Evolutionary conservation across 1,284 basidiomycete genomes (phyloP), one percentile per base, ranked within the genome.

Genomic region (Neolentinus lepideus): DNA sequence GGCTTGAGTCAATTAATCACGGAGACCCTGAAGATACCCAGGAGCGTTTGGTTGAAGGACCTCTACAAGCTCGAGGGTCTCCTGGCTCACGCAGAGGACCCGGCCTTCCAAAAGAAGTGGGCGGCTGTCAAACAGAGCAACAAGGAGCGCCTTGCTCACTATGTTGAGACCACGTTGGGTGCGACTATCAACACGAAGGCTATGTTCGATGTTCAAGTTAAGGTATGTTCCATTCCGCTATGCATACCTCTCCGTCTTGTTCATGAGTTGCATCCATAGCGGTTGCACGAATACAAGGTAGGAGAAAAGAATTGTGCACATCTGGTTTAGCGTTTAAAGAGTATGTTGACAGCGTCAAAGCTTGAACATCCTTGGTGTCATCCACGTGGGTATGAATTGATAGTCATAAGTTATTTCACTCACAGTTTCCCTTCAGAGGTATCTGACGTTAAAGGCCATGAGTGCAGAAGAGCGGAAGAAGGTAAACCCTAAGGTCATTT

Each of bases 141-240:
- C 77, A 95, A 95, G 76, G 80, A 90, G 67, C 81, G 88, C 51
- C 76, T 92, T 11, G 92, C 92, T 6, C 80, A 85, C 56, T 79
- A 92, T 63, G 83, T 96, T 26, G 79, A 92, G 70, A 70, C 70
- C 11, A 89, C 84, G 3, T 74, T 95, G 22, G 92, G 92, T 60
- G 77, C 86, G 58, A 80, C 69, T 27, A 76, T 96, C 58, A 85
- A 90, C 64, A 86, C 90, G 27, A 75, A 85, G 54, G 92, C 90
- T 24, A 80, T 96, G 78, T 96, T 94, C 66, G 92, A 94, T 66
- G 88, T 94, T 16, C 94, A 96, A 71, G 90, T 94, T 66, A 96
- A 95, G 80, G 85, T 90, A 57, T 3, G 73, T 62, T 25, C 55
- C 59, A 50, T 22, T 47, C 50, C 36, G 3, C 46, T 3, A 16